These are phyloP conservation scores for Diaporthe eres DNA, from an alignment of 2,329 filamentous ascomycete species.

Conservation along the genomic window DNA sequence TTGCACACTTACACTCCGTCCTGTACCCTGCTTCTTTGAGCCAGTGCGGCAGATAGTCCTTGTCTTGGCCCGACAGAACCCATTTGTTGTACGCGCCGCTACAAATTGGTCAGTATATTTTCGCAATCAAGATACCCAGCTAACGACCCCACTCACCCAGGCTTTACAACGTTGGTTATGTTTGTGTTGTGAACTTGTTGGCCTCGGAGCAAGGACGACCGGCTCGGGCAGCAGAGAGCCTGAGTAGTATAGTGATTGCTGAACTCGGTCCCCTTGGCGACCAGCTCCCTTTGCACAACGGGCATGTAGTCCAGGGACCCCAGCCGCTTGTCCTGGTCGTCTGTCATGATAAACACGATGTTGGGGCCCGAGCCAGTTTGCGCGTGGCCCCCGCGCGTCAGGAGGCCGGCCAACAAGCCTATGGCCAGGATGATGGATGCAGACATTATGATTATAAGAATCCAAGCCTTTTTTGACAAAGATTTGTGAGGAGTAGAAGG, in stretches of 20 bases:
- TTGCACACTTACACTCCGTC: conserved; percentile 54
- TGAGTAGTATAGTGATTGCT: conserved; percentile 48
- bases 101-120: background rate
- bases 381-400: conserved; percentile 33
- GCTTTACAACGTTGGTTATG: conserved; percentile 52
- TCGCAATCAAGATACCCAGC: conserved; percentile 1
- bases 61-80: conserved; percentile 57
- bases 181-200: conserved; percentile 50
- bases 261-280: conserved; percentile 46
- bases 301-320: conserved; percentile 43
- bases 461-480: conserved; percentile 27
- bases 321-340: conserved; percentile 45
- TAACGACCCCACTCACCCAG: conserved; percentile 43
- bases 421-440: conserved; percentile 33
- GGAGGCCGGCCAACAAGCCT: conserved; percentile 37
- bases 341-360: conserved; percentile 46
- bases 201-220: conserved; percentile 46
- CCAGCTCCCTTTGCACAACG: conserved; percentile 44
- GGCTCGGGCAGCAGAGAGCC: conserved; percentile 48
- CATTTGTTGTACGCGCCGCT: conserved; percentile 59
- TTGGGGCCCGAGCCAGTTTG: conserved; percentile 43
- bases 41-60: conserved; percentile 60
- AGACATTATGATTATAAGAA: conserved; percentile 37
- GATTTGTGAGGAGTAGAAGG: background rate
- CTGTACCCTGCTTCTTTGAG: conserved; percentile 58